A percentile compares a stretch with the other conserved stretches of the same genome.
Evolutionary conservation across 768 basidiomycete species (phyloP).

Genomic region (Thelephora aurantiotincta): DNA sequence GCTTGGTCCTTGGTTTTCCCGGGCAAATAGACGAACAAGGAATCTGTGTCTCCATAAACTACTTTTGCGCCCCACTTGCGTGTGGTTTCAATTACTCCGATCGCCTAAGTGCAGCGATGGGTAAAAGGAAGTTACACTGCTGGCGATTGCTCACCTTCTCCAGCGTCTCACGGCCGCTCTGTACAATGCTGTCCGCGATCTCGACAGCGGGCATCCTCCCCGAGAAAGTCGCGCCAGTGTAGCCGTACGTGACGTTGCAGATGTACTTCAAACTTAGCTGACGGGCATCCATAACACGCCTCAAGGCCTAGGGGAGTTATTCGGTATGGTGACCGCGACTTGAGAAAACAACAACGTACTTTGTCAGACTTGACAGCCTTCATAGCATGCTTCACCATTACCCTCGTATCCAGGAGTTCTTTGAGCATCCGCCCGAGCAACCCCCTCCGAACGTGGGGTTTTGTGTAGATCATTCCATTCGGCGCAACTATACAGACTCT

Average conservation of each 20-base stretch:
- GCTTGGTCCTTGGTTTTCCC: conserved; percentile 91
- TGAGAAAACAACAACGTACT: conserved; percentile 24
- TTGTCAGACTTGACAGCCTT: conserved; percentile 66
- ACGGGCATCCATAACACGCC: conserved; percentile 71
- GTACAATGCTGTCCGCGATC: conserved; percentile 95
- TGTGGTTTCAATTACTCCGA: conserved; percentile 59
- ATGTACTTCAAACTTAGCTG: conserved; percentile 93
- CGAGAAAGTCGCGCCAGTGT: conserved; percentile 87
- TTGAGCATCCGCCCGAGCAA: conserved; percentile 82
- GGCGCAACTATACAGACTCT: conserved; percentile 57
- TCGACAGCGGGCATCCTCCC: conserved; percentile 98
- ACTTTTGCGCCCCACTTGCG: conserved; percentile 80
- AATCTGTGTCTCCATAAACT: conserved; percentile 97
- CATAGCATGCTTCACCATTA: conserved; percentile 98
- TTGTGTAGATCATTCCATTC: conserved; percentile 92
- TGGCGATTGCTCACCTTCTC: conserved; percentile 51
- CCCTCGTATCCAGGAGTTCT: conserved; percentile 86
- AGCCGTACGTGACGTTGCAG: conserved; percentile 90
- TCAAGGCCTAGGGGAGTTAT: conserved; percentile 42
- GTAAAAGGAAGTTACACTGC: background rate
- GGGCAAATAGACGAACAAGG: conserved; percentile 81
- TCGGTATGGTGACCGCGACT: background rate
- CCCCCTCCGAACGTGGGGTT: conserved; percentile 69
- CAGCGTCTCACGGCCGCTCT: conserved; percentile 88
- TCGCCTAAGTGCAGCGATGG: conserved; percentile 42